Conservation (phyloP, 768 basidiomycete species). For the Mrakia hoshinonis region DNA sequence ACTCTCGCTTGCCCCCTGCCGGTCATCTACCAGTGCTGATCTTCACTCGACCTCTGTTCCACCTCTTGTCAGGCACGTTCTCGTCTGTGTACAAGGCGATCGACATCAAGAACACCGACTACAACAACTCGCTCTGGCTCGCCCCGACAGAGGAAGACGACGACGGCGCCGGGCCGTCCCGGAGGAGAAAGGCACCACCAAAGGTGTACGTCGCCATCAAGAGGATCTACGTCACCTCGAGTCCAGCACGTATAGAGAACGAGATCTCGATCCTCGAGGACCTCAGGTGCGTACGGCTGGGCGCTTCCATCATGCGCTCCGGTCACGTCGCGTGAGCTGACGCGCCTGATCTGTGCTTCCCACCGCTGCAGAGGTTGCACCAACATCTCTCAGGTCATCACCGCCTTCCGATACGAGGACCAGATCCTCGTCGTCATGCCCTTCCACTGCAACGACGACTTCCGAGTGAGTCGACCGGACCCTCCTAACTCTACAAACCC, state of each 20-base stretch:
- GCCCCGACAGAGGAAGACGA: neutral
- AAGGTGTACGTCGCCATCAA: constrained; percentile 78
- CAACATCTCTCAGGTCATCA: constrained; percentile 86
- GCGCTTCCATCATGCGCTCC: neutral
- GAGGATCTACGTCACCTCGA: constrained; percentile 93
- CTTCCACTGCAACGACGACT: constrained; percentile 84
- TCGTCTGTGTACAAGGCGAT: constrained; percentile 98
- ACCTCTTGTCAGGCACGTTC: constrained; percentile 61
- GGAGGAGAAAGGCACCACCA: constrained; percentile 42
- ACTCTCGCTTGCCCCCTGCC: neutral
- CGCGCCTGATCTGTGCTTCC: neutral
- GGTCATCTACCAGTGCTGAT: neutral
- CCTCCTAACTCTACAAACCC: neutral
- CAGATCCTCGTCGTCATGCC: constrained; percentile 93
- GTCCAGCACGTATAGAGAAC: constrained; percentile 82
- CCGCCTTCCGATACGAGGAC: constrained; percentile 80
- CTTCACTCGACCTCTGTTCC: neutral
- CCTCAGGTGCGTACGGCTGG: constrained; percentile 38
- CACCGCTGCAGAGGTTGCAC: constrained; percentile 57
- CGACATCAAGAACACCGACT: constrained; percentile 58
- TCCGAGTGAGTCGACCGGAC: constrained; percentile 57
- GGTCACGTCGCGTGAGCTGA: neutral
- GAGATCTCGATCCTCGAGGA: constrained; percentile 85
- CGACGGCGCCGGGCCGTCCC: neutral
- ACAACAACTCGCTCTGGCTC: constrained; percentile 50